phyloP scores from a whole-genome alignment of 2,329 filamentous ascomycete genomes.

The Myriosclerotinia duriaeana region DNA sequence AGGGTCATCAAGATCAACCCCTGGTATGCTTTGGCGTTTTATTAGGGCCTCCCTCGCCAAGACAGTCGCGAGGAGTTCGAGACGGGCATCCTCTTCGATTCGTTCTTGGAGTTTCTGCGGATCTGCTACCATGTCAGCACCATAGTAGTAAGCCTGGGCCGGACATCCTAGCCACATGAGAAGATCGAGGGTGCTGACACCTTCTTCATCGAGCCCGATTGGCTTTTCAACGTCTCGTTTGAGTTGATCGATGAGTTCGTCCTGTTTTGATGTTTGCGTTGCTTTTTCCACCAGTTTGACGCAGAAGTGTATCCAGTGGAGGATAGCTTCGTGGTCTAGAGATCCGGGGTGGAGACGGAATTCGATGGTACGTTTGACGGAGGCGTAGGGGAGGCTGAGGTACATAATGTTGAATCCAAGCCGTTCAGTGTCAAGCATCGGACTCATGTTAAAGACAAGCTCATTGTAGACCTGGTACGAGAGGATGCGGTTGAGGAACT shows the following conservation, averaged over 20 bases:
- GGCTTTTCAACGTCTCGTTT: background rate
- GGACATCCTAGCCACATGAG: constrained; percentile 16
- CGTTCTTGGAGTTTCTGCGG: background rate
- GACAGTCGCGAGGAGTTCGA: no score
- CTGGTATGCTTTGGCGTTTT: no score
- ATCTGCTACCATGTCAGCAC: background rate
- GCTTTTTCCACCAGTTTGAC: constrained; percentile 26
- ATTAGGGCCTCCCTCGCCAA: no score
- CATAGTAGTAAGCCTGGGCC: background rate
- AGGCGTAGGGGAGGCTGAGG: background rate
- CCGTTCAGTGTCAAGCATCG: rapidly evolving
- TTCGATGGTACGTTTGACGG: constrained; percentile 31
- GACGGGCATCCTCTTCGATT: background rate
- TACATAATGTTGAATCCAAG: background rate
- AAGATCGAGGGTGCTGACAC: background rate
- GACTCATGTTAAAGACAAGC: background rate
- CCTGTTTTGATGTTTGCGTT: background rate
- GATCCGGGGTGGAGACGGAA: constrained; percentile 36
- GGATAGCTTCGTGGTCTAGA: constrained; percentile 27
- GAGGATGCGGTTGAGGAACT: constrained; percentile 5
- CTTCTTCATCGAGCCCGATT: background rate
- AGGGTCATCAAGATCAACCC: no score
- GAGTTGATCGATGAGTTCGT: background rate
- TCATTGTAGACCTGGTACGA: background rate
- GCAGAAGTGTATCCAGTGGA: constrained; percentile 29